Evolutionary conservation across 805 yeast genomes (phyloP).

Genomic region (Wickerhamiella brachini): DNA sequence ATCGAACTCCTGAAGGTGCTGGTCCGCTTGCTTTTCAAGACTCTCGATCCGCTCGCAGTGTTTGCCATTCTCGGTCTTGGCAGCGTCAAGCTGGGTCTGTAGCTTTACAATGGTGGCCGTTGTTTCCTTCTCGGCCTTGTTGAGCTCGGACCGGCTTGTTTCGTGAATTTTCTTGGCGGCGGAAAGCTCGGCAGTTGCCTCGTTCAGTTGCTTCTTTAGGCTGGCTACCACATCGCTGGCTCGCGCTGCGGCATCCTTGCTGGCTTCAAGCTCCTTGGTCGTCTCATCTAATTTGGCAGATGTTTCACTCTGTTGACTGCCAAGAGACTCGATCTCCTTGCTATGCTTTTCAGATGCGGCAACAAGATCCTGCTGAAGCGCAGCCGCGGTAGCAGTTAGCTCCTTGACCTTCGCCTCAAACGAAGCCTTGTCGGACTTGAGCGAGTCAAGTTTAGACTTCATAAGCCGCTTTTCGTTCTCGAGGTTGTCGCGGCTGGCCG

Average conservation of each 20-base stretch:
- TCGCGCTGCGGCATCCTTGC: not conserved
- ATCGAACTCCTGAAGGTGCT: constrained; percentile 1
- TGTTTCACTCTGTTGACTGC: not conserved
- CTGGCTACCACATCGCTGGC: constrained; percentile 1
- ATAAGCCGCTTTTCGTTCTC: constrained; percentile 5
- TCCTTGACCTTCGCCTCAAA: not conserved
- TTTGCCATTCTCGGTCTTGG: not conserved
- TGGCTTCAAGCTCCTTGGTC: not conserved
- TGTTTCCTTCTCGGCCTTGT: constrained; percentile 5
- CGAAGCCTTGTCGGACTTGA: not conserved
- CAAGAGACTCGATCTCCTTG: not conserved
- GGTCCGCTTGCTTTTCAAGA: not conserved
- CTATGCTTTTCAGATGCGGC: not conserved
- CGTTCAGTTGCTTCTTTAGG: constrained; percentile 1
- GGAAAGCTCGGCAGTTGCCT: not conserved
- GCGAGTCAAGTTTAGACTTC: constrained; percentile 5
- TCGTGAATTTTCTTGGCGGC: not conserved
- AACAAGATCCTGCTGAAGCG: not conserved
- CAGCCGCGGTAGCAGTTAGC: not conserved
- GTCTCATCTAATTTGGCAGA: not conserved
- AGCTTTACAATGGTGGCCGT: constrained; percentile 2
- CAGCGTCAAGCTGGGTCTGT: not conserved
- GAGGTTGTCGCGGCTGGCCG: not conserved
- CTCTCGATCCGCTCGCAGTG: constrained; percentile 4
- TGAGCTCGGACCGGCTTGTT: not conserved